Percentiles rank a stretch among this genome's conserved stretches.
Evolutionary conservation across 352 stramenopile species (phyloP).

Genomic region (Pilasporangium apinafurcum): DNA sequence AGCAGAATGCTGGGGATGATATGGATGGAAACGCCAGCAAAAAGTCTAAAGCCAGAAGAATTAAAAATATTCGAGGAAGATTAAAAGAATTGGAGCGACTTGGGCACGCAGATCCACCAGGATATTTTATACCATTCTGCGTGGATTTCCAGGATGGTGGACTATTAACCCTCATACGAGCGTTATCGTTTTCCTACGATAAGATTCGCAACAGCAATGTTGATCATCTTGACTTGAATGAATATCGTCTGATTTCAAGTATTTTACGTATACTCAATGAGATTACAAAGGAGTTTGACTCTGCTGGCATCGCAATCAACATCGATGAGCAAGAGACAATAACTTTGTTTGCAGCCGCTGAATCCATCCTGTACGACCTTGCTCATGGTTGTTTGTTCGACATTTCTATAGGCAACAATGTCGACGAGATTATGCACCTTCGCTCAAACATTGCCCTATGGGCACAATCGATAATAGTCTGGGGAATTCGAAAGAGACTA

Average conservation of each 20-base stretch:
- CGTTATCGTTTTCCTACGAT: slow-evolving; percentile 12
- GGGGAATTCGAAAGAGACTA: slow-evolving; percentile 29
- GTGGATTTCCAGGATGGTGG: slow-evolving; percentile 46
- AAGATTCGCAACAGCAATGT: neutral
- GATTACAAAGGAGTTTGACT: slow-evolving; percentile 29
- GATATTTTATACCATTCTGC: slow-evolving; percentile 59
- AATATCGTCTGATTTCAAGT: slow-evolving; percentile 11
- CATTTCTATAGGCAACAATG: neutral
- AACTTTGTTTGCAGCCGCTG: slow-evolving; percentile 14
- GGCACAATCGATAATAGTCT: slow-evolving; percentile 29
- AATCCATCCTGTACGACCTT: slow-evolving; percentile 13
- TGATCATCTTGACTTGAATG: neutral
- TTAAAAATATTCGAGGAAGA: slow-evolving; percentile 54
- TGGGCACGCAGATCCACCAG: slow-evolving; percentile 23
- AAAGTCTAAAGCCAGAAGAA: slow-evolving; percentile 38
- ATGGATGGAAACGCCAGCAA: slow-evolving; percentile 1
- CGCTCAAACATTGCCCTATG: slow-evolving; percentile 15
- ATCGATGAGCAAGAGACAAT: slow-evolving; percentile 11
- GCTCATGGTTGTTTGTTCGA: neutral
- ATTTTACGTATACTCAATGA: slow-evolving; percentile 26
- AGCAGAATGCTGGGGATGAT: slow-evolving; percentile 1
- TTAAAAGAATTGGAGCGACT: slow-evolving; percentile 33
- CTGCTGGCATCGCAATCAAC: slow-evolving; percentile 16
- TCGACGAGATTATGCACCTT: neutral
- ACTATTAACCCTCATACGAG: slow-evolving; percentile 25